A percentile compares a stretch with the other conserved stretches of the same genome.
Conservation (phyloP, 176 grass and related monocot species). For the Typha latifolia region DNA sequence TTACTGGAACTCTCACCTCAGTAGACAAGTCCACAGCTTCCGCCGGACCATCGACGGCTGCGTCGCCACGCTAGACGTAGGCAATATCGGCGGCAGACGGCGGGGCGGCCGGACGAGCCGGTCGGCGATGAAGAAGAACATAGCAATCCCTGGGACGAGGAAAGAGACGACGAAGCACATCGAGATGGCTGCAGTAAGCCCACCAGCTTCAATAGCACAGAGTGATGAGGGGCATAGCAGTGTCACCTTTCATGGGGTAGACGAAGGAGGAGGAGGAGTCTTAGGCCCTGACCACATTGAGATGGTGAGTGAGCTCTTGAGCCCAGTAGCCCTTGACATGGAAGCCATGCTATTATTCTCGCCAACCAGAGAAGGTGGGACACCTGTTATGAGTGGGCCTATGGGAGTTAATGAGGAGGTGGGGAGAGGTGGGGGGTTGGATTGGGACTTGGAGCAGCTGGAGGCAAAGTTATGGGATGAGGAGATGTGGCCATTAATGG, state of each 20-base stretch:
- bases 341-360: slow-evolving; percentile 25
- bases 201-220: slow-evolving; percentile 4
- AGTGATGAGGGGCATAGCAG: slow-evolving; percentile 32
- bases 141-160: neutral
- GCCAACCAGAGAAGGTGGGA: neutral
- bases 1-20: slow-evolving; percentile 97
- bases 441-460: slow-evolving; percentile 60
- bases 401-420: neutral
- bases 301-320: slow-evolving; percentile 12
- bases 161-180: neutral
- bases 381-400: neutral
- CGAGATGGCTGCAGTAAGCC: slow-evolving; percentile 6
- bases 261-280: neutral
- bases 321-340: slow-evolving; percentile 20
- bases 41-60: slow-evolving; percentile 12
- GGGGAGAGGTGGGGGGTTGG: slow-evolving; percentile 26
- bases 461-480: slow-evolving; percentile 39
- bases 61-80: neutral
- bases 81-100: slow-evolving; percentile 2
- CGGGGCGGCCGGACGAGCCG: slow-evolving; percentile 26
- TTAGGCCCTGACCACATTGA: slow-evolving; percentile 1
- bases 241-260: neutral
- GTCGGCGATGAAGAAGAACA: slow-evolving; percentile 26
- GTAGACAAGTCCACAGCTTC: slow-evolving; percentile 56
- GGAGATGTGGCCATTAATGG: neutral